Percentiles rank a stretch among this genome's conserved stretches.
Conservation (phyloP, 306 rosid genomes). For the Pyrus betulifolia region DNA sequence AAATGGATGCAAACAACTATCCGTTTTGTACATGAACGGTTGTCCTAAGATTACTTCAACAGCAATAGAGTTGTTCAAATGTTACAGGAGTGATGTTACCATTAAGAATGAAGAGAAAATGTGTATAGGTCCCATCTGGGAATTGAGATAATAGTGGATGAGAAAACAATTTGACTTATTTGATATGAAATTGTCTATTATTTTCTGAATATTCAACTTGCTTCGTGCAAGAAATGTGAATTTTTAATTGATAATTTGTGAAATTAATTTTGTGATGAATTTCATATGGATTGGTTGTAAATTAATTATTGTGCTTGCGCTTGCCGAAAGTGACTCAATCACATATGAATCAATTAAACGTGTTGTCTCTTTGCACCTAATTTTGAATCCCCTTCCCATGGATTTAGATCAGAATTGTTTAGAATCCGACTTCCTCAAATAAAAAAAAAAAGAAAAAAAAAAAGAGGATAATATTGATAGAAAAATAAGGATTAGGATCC, state of each 20-base stretch:
- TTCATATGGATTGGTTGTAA: neutral
- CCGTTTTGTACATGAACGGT: constrained; percentile 38
- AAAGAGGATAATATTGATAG: too few species aligned
- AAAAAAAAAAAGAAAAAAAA: too few species aligned
- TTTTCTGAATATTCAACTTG: neutral
- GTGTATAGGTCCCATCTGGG: constrained; percentile 35
- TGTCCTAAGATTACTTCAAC: constrained; percentile 22
- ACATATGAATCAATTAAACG: neutral
- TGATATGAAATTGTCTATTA: neutral
- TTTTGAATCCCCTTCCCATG: too few species aligned
- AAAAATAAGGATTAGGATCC: too few species aligned
- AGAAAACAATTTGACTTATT: constrained; percentile 3
- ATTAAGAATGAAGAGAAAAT: constrained; percentile 38
- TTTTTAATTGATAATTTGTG: neutral
- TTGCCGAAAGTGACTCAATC: neutral
- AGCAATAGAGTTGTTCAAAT: constrained; percentile 55
- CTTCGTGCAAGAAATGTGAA: neutral
- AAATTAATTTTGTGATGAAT: neutral
- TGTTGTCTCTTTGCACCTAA: too few species aligned
- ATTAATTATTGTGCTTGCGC: neutral
- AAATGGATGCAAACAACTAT: constrained; percentile 53
- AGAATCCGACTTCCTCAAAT: too few species aligned
- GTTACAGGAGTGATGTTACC: constrained; percentile 36
- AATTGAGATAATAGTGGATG: constrained; percentile 20
- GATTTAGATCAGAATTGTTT: too few species aligned